Evolutionary conservation across 768 basidiomycete genomes (phyloP), one percentile per base, ranked within the genome.

Genomic region (Leccinum sublutescens): DNA sequence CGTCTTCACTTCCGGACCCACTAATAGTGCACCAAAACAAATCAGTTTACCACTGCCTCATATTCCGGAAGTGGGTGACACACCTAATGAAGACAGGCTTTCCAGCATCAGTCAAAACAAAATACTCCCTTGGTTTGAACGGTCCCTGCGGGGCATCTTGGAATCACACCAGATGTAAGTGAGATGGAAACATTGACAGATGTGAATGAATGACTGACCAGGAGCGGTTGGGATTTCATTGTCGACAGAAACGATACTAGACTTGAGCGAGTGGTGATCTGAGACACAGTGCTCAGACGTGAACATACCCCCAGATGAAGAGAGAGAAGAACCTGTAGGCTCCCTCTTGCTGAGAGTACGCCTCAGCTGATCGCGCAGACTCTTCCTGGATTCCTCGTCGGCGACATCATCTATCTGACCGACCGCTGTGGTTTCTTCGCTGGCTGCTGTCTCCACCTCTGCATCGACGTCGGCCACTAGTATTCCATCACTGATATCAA

Each of bases 71-170:
- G 17, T 33, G 19, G 10, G 40, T 5, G 50, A 64, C 78, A 59
- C 72, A 91, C 95, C 91, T 93, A 47, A 86, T 80, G 68, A 91
- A 99, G 11, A 99, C 95, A n/a, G 95, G 95, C 74, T 99, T 98
- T 29, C 97, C 97, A 31, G 97, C 97, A 62, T 95, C 87, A 0
- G 95, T 98, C 19, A 98, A 80, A 15, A 98, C 84, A 68, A 91
- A 97, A 72, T 98, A 99, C 69, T 93, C 85, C 54, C 95, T 81
- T 23, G 82, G 84, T 54, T 79, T 76, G 66, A 73, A 75, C 14
- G 61, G 61, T n/a, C 71, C 63, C 2, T 54, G 62, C 34, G 52
- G 50, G 54, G 52, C 61, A 50, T 64, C 62, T 66, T 50, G 38
- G 45, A 12, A 50, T 55, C 12, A 38, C 5, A 43, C 7, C 11